Evolutionary conservation across 495 filamentous ascomycete species (phyloP).

Genomic region (Penicillium desertorum): DNA sequence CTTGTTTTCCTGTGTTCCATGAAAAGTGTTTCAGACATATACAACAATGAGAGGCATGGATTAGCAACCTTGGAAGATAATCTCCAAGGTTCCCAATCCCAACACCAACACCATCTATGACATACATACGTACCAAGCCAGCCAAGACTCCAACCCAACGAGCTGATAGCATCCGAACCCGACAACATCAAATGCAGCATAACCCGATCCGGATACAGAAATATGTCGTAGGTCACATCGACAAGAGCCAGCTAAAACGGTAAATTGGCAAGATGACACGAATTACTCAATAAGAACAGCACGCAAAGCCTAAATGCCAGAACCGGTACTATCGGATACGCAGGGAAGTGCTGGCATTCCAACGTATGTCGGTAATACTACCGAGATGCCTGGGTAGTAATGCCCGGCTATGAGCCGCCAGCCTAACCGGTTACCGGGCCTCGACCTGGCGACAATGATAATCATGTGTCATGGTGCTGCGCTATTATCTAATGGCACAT

Average conservation of each 20-base stretch:
- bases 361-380: too few relatives aligned
- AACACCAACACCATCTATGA: background rate
- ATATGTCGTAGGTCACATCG: background rate
- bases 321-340: background rate
- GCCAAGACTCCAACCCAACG: background rate
- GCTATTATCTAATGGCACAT: constrained; percentile 28
- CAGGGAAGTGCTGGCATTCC: background rate
- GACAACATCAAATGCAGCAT: background rate
- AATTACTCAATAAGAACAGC: background rate
- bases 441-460: constrained; percentile 18
- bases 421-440: constrained; percentile 16
- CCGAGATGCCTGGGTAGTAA: too few relatives aligned
- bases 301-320: background rate
- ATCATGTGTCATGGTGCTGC: constrained; percentile 29
- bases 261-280: background rate
- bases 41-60: background rate
- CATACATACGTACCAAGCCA: background rate
- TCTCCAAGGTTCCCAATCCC: background rate
- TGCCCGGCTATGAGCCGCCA: too few relatives aligned
- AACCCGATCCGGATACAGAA: constrained; percentile 1
- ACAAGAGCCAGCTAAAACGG: background rate
- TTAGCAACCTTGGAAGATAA: background rate
- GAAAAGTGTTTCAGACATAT: background rate
- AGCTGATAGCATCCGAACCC: background rate
- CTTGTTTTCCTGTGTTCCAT: background rate